Conservation (phyloP, 2,329 filamentous ascomycete species). For the Penicillium sp. region DNA sequence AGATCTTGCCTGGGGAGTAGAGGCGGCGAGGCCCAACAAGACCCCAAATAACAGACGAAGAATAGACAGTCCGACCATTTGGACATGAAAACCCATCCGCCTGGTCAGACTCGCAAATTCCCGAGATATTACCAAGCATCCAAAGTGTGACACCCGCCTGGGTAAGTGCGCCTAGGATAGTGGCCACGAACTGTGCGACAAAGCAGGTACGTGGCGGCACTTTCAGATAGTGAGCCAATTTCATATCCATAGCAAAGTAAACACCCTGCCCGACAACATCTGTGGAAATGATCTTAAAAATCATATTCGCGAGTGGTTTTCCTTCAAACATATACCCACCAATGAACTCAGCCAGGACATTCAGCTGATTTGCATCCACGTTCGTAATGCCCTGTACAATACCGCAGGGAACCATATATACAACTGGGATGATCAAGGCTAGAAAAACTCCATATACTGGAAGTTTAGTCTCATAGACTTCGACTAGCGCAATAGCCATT, state of each 20-base stretch:
- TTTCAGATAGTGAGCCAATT: slow-evolving; percentile 53
- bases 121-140: slow-evolving; percentile 42
- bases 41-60: slow-evolving; percentile 52
- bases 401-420: slow-evolving; percentile 47
- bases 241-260: slow-evolving; percentile 51
- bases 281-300: slow-evolving; percentile 46
- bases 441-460: slow-evolving; percentile 46
- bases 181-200: slow-evolving; percentile 49
- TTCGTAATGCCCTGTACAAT: slow-evolving; percentile 48
- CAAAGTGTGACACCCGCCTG: slow-evolving; percentile 41
- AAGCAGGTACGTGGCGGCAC: slow-evolving; percentile 51
- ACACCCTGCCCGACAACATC: slow-evolving; percentile 47
- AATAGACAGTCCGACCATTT: slow-evolving; percentile 50
- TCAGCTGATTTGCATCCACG: slow-evolving; percentile 45
- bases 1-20: slow-evolving; percentile 49
- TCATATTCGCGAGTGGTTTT: slow-evolving; percentile 46
- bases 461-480: slow-evolving; percentile 45
- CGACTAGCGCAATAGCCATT: slow-evolving; percentile 34
- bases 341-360: slow-evolving; percentile 46
- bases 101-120: slow-evolving; percentile 44
- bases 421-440: slow-evolving; percentile 40
- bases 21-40: slow-evolving; percentile 52
- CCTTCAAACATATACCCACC: slow-evolving; percentile 48
- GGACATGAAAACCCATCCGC: slow-evolving; percentile 51
- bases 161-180: slow-evolving; percentile 48